Evolutionary conservation across 1,284 basidiomycete genomes (phyloP).

Genomic region (Anthracocystis walkeri): DNA sequence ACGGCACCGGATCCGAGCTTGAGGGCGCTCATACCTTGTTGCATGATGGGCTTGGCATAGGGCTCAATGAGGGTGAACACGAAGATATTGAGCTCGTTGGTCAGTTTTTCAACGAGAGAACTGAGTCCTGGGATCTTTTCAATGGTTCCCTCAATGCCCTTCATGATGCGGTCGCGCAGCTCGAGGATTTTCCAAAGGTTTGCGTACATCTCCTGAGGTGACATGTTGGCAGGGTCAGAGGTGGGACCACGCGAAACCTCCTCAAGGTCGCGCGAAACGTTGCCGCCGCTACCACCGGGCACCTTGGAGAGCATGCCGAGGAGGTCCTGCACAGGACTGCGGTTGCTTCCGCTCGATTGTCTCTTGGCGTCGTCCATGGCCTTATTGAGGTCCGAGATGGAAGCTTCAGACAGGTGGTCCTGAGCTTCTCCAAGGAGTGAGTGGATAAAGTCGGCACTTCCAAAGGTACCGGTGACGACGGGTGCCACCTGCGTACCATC

Average conservation of each 20-base stretch:
- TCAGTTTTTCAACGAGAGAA: conserved; percentile 82
- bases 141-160: conserved; percentile 87
- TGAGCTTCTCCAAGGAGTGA: conserved; percentile 73
- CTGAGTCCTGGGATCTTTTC: conserved; percentile 74
- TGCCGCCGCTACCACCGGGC: conserved; percentile 42
- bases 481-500: conserved; percentile 83
- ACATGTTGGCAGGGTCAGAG: conserved; percentile 78
- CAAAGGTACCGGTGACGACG: conserved; percentile 89
- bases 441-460: conserved; percentile 80
- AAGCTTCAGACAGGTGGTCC: conserved; percentile 77
- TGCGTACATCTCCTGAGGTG: conserved; percentile 85
- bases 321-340: conserved; percentile 59
- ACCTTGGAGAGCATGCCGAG: conserved; percentile 73
- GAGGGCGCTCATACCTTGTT: conserved; percentile 66
- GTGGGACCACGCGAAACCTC: conserved; percentile 55
- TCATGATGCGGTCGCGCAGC: conserved; percentile 83
- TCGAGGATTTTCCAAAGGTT: conserved; percentile 84
- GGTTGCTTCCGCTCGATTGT: conserved; percentile 62
- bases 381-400: conserved; percentile 86
- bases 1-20: conserved; percentile 66
- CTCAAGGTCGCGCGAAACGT: conserved; percentile 58
- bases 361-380: conserved; percentile 75
- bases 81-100: conserved; percentile 73
- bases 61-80: conserved; percentile 69
- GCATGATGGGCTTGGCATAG: conserved; percentile 67